These are phyloP conservation scores for Ceratocystis huliohia DNA, from an alignment of 2,329 filamentous ascomycete genomes.

Conservation along the genomic window DNA sequence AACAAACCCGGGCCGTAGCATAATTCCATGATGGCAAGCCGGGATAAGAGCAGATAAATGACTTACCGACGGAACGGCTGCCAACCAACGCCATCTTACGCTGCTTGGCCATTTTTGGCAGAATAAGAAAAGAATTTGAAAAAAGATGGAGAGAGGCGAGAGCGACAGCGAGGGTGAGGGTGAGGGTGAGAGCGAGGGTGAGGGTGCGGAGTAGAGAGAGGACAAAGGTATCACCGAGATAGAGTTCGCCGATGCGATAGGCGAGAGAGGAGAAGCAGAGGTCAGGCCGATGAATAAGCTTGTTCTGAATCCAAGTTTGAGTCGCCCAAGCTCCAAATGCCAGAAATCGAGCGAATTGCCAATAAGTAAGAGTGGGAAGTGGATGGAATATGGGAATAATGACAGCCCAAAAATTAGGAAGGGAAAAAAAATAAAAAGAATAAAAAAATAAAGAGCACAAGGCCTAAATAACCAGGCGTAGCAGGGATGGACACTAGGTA, in stretches of 20 bases:
- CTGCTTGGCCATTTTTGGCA: constrained; percentile 55
- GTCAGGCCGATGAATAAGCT: neutral
- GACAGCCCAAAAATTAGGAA: neutral
- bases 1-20: neutral
- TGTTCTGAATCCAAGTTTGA: neutral
- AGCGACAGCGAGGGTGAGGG: neutral
- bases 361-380: too few relatives aligned
- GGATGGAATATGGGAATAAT: too few relatives aligned
- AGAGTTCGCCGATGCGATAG: neutral
- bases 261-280: neutral
- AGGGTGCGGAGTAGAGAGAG: neutral
- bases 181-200: neutral
- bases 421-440: constrained; percentile 11
- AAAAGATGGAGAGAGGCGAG: neutral
- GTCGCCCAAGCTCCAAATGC: constrained; percentile 3
- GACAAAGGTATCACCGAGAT: neutral
- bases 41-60: neutral
- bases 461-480: neutral
- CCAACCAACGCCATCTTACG: constrained; percentile 93
- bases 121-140: neutral
- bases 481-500: neutral
- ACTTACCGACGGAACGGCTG: constrained; percentile 66
- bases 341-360: neutral
- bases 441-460: neutral
- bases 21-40: neutral